Base-by-base conservation (phyloP, 2,329 filamentous ascomycete genomes). In the Penicillium sp. region DNA sequence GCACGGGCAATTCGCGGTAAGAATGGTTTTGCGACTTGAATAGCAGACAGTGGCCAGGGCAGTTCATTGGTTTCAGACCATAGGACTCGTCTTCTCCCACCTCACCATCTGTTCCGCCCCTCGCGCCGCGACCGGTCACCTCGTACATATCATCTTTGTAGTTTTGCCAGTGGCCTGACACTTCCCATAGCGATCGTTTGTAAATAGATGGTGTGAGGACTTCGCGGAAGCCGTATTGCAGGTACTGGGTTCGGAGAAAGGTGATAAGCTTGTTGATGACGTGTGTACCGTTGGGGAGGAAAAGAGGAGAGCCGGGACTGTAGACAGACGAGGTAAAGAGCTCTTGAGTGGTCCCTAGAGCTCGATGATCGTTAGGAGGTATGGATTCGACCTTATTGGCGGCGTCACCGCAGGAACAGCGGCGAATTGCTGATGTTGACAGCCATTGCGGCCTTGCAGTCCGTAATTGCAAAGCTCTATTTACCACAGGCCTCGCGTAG, bases 61-160 rank as follows among this genome's bases (percentile, higher is more conserved):
- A 96, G 71, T 96, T 96, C 92, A 96, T 96, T 14, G 92, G 92
- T 75, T 96, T 96, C 65, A 96, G 78, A 19, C 90, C 91, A 74
- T 91, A 96, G 61, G 90, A 88, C 62, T 88, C 86, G 60, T 89
- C 85, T 59, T 87, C 84, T 21, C 79, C 81, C 8, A 73, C 62
- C 59, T 85, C 80, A 2, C 72, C 73, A 6, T 75, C 75, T 33
- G 61, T 77, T 46, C 77, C 69, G 3, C 77, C 78, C 23, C 70
- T 77, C 33, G 78, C 76, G n/a, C 79, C 80, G 16, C 82, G 79
- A 1, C 81, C 81, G 23, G 78, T 72, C 47, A 96, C 92, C 54
- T 89, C 88, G 75, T 93, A 96, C 92, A 96, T 96, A 69, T 96
- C 91, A 68, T 96, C 88, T 58, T 90, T 88, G 77, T 96, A 96